Evolutionary conservation across 2,329 filamentous ascomycete species (phyloP).

Genomic region (Chaetomiaceae sp.): DNA sequence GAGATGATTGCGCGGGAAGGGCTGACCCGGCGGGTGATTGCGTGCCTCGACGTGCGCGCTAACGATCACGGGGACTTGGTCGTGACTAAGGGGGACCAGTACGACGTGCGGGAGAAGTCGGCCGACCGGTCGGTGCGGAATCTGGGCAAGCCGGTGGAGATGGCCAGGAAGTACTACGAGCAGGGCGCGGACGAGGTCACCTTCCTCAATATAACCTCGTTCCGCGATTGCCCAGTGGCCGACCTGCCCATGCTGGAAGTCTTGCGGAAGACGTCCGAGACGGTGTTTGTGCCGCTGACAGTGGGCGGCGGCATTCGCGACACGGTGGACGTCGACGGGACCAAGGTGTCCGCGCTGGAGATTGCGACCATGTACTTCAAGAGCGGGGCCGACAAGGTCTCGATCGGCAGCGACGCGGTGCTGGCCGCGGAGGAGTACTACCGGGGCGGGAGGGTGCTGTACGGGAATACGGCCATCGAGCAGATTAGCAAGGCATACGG

Average conservation of each 20-base stretch:
- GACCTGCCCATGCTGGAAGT: conserved; percentile 97
- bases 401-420: conserved; percentile 92
- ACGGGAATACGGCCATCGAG: conserved; percentile 86
- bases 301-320: conserved; percentile 94
- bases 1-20: conserved; percentile 46
- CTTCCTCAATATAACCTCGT: conserved; percentile 97
- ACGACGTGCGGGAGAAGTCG: conserved; percentile 90
- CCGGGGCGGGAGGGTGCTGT: conserved; percentile 58
- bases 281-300: conserved; percentile 92
- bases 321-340: conserved; percentile 82
- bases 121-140: conserved; percentile 69
- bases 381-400: conserved; percentile 94
- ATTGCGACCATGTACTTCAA: conserved; percentile 97
- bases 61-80: conserved; percentile 94
- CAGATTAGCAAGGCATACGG: conserved; percentile 91
- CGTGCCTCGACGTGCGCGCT: conserved; percentile 88
- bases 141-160: conserved; percentile 91
- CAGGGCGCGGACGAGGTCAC: conserved; percentile 96
- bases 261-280: conserved; percentile 74
- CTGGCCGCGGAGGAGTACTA: conserved; percentile 89
- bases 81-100: conserved; percentile 97
- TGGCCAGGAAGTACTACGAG: conserved; percentile 90
- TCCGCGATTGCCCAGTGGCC: conserved; percentile 87
- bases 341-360: conserved; percentile 78
- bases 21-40: conserved; percentile 87